Base-by-base conservation (phyloP, 345 rosid species). In the Euphorbia peplus region DNA sequence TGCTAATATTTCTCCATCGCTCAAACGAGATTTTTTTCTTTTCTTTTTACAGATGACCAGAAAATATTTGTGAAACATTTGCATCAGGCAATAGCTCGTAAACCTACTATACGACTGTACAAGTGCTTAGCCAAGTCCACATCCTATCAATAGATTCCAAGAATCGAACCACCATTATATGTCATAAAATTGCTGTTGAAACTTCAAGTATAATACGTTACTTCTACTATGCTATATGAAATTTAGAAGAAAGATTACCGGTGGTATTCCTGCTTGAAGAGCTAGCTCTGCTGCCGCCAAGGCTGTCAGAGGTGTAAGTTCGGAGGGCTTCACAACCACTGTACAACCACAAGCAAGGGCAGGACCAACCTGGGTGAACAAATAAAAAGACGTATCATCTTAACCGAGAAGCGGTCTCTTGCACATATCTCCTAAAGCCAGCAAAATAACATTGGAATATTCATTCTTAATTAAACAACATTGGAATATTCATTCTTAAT, bases 341-440 rank as follows among this genome's bases (percentile, higher is more conserved):
- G 99, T 91, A 83, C 99, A 95, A 44, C 99, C 99, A 86, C 91
- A 86, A 46, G 99, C 98, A 78, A 95, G 92, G 72, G 99, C 99
- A 60, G 99, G 99, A 60, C 99, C 98, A 81, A 91, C 92, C 98
- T 95, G 77, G 59, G 73, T 42, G 58, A 56, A 47, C 37, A 60
- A 25, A 73, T 69, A 64, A 70, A 73, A 60, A 73, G 64, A 41
- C 37, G 76, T 64, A 16, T 68, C 65, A 82, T 32, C 70, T 37
- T 64, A 35, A 61, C 26, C 30, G 29, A 32, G 51, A 67, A 55
- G 19, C 4, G 65, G 41, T 73, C 50, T 28, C n/a, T 18, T 18
- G 30, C 18, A 14, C 39, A 6, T 29, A 29, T 28, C 41, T 57
- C 9, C 12, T 42, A 58, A 55, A 59, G 57, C 58, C 30, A 67